These are phyloP conservation scores for Paraphaeosphaeria sporulosa DNA, from an alignment of 2,329 filamentous ascomycete species.

Conservation along the genomic window DNA sequence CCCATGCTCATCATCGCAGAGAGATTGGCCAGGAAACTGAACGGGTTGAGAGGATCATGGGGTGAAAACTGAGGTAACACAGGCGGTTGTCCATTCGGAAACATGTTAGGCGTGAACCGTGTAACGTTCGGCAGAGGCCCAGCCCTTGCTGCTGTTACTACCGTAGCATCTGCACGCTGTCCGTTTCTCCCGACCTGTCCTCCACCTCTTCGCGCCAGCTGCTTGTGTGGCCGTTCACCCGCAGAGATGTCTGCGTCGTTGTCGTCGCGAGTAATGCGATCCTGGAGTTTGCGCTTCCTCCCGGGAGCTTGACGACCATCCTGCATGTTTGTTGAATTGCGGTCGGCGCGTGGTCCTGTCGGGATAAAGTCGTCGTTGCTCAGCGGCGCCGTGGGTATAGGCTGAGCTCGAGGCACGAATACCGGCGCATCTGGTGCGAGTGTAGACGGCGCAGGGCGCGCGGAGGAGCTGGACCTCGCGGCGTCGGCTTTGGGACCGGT, in stretches of 20 bases:
- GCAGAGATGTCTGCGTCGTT: conserved; percentile 42
- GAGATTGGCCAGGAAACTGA: neutral
- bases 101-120: neutral
- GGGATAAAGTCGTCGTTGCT: neutral
- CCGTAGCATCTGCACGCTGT: neutral
- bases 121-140: neutral
- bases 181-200: neutral
- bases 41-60: neutral
- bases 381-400: neutral
- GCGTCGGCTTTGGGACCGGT: neutral
- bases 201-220: conserved; percentile 59
- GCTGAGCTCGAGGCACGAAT: neutral
- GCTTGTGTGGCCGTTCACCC: conserved; percentile 54
- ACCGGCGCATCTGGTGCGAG: conserved; percentile 3
- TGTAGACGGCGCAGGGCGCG: neutral
- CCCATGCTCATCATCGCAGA: conserved; percentile 2
- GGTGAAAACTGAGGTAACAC: neutral
- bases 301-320: conserved; percentile 40
- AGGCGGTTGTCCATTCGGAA: neutral
- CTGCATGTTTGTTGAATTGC: neutral
- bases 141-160: neutral
- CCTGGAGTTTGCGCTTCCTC: conserved; percentile 66
- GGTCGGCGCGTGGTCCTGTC: conserved; percentile 2
- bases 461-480: neutral
- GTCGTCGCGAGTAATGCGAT: conserved; percentile 57